phyloP scores from a whole-genome alignment of 257 asterid genomes.

The Ligustrum vulgare region DNA sequence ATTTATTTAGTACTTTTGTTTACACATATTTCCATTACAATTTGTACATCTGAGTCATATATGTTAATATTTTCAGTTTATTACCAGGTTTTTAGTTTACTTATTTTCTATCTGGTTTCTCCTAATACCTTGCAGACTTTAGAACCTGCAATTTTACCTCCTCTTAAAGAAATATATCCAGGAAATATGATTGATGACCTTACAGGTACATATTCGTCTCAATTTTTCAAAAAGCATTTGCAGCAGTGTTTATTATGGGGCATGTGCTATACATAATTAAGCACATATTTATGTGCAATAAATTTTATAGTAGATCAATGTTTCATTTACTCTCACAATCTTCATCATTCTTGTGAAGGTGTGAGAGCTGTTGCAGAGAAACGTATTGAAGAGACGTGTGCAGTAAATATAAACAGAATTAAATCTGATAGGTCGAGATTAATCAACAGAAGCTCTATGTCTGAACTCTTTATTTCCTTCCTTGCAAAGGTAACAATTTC shows the following conservation, averaged over 20 bases:
- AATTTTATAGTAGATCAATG: neutral
- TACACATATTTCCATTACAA: neutral
- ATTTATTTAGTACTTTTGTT: neutral
- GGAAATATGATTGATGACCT: conserved; percentile 80
- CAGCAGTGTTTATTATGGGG: neutral
- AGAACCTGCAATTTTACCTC: conserved; percentile 82
- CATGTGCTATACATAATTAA: neutral
- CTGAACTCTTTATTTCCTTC: conserved; percentile 80
- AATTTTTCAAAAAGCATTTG: conserved; percentile 4
- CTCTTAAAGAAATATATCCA: conserved; percentile 84
- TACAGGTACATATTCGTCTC: conserved; percentile 47
- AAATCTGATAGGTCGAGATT: conserved; percentile 52
- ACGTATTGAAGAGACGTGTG: conserved; percentile 64
- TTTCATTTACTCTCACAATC: conserved; percentile 11
- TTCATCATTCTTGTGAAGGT: conserved; percentile 48
- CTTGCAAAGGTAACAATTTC: conserved; percentile 54
- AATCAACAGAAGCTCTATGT: conserved; percentile 63
- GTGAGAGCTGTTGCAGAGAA: conserved; percentile 80
- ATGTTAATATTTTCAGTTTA: neutral
- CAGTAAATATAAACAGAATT: conserved; percentile 54
- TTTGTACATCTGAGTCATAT: neutral
- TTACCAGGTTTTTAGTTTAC: neutral
- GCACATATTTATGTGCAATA: neutral
- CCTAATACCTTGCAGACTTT: conserved; percentile 67
- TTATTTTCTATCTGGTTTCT: conserved; percentile 19